These are phyloP conservation scores for Botryosphaeria dothidea DNA, from an alignment of 2,329 filamentous ascomycete species.

Conservation along the genomic window DNA sequence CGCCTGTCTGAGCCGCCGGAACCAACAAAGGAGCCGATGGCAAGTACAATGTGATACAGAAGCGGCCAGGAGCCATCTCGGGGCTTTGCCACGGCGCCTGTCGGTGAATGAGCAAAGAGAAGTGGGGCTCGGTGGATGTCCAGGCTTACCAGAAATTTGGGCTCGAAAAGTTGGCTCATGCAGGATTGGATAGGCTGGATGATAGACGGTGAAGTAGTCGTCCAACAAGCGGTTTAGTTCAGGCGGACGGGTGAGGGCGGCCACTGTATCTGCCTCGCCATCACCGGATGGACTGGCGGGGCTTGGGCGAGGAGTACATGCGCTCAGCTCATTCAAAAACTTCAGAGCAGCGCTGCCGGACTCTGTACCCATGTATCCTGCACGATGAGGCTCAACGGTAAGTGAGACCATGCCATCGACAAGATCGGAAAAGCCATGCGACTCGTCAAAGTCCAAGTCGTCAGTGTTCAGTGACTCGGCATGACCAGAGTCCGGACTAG, in stretches of 20 bases:
- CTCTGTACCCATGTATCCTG: constrained; percentile 49
- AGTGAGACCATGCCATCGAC: constrained; percentile 21
- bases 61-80: constrained; percentile 47
- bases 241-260: background rate
- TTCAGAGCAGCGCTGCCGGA: constrained; percentile 49
- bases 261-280: background rate
- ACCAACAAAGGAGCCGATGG: constrained; percentile 48
- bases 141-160: constrained; percentile 46
- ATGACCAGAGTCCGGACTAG: no score
- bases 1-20: constrained; percentile 43
- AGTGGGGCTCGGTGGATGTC: constrained; percentile 29
- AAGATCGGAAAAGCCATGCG: constrained; percentile 17
- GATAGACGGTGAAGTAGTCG: constrained; percentile 50
- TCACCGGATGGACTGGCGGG: background rate
- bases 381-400: constrained; percentile 28
- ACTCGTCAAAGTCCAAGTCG: no score
- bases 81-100: constrained; percentile 32
- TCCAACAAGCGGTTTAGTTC: constrained; percentile 29
- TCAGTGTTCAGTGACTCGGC: no score
- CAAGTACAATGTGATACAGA: constrained; percentile 42
- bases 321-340: constrained; percentile 6
- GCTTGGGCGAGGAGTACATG: background rate
- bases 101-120: background rate
- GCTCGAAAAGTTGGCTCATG: constrained; percentile 51
- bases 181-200: constrained; percentile 49